phyloP scores from a whole-genome alignment of 192 early-diverging fungal genomes.

The Umbelopsis sp. region DNA sequence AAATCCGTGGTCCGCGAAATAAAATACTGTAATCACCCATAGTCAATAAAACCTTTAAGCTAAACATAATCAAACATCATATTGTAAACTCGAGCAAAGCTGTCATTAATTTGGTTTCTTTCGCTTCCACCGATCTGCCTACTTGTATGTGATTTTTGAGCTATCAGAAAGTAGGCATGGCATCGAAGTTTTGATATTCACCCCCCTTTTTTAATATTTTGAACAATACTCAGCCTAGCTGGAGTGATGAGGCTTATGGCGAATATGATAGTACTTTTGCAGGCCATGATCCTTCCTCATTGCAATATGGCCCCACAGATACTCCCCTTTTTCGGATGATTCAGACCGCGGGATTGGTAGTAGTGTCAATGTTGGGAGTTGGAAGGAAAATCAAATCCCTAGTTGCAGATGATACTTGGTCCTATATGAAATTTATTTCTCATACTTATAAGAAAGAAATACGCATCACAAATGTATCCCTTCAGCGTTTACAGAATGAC shows the following conservation, averaged over 20 bases:
- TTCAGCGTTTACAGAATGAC: neutral
- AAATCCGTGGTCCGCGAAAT: neutral
- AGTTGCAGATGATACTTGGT: conserved; percentile 14
- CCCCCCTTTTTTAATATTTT: neutral
- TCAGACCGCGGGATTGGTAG: neutral
- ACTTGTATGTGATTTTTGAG: no score
- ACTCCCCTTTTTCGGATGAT: neutral
- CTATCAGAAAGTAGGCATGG: no score
- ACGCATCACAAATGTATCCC: no score
- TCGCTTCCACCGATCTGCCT: no score
- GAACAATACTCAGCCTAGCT: neutral
- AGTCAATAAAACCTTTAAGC: no score
- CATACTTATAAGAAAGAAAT: neutral
- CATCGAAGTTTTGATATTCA: no score
- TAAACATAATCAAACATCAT: no score
- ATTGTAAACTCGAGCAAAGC: no score
- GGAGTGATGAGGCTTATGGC: neutral
- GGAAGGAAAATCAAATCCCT: conserved; percentile 4
- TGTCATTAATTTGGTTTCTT: no score
- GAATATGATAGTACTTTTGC: neutral
- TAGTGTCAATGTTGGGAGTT: neutral
- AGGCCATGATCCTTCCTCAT: neutral
- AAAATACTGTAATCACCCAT: no score
- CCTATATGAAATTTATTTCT: neutral
- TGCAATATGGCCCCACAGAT: conserved; percentile 4